Evolutionary conservation across 2,329 filamentous ascomycete species (phyloP).

Genomic region (Talaromyces atroroseus): DNA sequence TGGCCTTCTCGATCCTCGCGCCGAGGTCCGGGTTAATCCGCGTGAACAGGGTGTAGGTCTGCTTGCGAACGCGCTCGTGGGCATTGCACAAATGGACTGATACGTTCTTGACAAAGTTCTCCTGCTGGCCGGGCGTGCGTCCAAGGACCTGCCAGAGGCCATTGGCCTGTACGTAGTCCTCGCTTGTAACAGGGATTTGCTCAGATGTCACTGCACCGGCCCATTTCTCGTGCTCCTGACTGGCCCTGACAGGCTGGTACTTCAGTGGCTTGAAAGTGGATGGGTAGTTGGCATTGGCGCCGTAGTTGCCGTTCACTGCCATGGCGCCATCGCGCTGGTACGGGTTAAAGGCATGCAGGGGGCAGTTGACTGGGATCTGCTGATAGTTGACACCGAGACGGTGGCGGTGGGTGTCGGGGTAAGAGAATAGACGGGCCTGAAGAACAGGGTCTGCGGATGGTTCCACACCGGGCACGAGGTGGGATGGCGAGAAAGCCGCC

Average conservation of each 20-base stretch:
- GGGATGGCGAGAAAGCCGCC: conserved; percentile 62
- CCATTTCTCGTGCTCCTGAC: conserved; percentile 43
- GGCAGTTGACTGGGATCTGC: conserved; percentile 58
- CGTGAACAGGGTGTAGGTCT: conserved; percentile 58
- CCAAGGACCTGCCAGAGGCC: conserved; percentile 41
- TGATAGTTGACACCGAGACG: conserved; percentile 61
- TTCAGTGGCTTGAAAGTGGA: conserved; percentile 34
- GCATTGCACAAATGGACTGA: conserved; percentile 53
- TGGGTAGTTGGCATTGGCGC: conserved; percentile 52
- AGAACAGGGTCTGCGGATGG: conserved; percentile 65
- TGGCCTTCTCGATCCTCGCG: conserved; percentile 47
- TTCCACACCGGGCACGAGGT: conserved; percentile 63
- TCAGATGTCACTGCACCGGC: conserved; percentile 34
- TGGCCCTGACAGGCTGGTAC: conserved; percentile 36
- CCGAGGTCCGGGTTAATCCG: conserved; percentile 53
- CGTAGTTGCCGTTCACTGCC: conserved; percentile 62
- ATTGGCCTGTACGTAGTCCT: conserved; percentile 42
- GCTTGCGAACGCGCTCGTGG: conserved; percentile 50
- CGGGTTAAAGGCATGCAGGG: conserved; percentile 51
- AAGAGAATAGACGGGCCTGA: conserved; percentile 65
- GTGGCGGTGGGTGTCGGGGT: conserved; percentile 62
- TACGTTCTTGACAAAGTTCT: conserved; percentile 57
- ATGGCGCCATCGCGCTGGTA: conserved; percentile 70
- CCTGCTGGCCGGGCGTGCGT: conserved; percentile 51
- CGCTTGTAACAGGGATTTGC: conserved; percentile 38